These are phyloP conservation scores for Solanum microdontum DNA, from an alignment of 257 asterid species.

Conservation along the genomic window DNA sequence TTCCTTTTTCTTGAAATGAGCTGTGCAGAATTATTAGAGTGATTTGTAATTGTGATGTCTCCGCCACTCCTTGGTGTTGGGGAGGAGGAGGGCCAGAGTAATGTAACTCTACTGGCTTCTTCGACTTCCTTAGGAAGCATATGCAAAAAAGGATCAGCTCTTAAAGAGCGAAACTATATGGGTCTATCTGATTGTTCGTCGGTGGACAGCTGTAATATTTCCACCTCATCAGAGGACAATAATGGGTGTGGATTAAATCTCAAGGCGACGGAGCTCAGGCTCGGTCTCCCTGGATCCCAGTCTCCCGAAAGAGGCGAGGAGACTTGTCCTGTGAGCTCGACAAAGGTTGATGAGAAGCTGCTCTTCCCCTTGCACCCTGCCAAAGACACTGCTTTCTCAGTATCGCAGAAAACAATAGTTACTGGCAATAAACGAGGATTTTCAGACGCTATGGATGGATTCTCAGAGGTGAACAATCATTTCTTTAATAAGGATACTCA, in stretches of 20 bases:
- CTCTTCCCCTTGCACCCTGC: conserved; percentile 48
- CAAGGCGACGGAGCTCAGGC: conserved; percentile 65
- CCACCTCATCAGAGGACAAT: conserved; percentile 27
- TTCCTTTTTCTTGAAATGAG: not conserved
- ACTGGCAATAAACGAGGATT: conserved; percentile 70
- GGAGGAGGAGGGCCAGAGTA: conserved; percentile 40
- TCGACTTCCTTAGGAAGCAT: conserved; percentile 33
- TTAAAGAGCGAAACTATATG: conserved; percentile 62
- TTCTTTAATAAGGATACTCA: not conserved
- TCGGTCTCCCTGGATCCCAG: conserved; percentile 58
- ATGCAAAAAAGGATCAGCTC: conserved; percentile 24
- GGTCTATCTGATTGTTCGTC: conserved; percentile 65
- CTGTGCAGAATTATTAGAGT: conserved; percentile 10
- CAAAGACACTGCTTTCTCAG: conserved; percentile 17
- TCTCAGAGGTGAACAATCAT: conserved; percentile 27
- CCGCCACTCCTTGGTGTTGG: conserved; percentile 35
- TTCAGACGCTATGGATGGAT: conserved; percentile 56
- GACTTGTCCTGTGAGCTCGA: conserved; percentile 15
- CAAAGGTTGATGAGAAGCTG: conserved; percentile 45
- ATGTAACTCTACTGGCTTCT: conserved; percentile 36
- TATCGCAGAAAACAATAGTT: conserved; percentile 23
- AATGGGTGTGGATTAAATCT: conserved; percentile 30
- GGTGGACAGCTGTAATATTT: conserved; percentile 46
- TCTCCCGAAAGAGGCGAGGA: conserved; percentile 41
- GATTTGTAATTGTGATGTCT: conserved; percentile 37